These are phyloP conservation scores for Lyophyllum shimeji DNA, from an alignment of 768 basidiomycete species.

Conservation along the genomic window DNA sequence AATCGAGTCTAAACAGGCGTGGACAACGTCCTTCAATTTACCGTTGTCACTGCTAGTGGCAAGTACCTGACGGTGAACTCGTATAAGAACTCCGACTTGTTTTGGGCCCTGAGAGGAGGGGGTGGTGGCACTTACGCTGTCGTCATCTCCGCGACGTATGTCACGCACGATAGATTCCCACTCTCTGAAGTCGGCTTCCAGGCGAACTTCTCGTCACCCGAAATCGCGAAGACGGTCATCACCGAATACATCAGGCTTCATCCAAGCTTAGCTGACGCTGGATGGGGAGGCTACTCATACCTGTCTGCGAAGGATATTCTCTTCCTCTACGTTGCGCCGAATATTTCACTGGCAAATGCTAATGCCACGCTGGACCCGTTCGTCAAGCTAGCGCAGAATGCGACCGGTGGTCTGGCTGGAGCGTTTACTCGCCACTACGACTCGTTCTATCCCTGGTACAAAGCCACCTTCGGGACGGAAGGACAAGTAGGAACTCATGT, in stretches of 20 bases:
- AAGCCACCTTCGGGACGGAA: neutral
- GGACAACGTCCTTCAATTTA: slow-evolving; percentile 48
- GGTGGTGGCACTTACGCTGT: slow-evolving; percentile 52
- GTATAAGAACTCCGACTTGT: slow-evolving; percentile 42
- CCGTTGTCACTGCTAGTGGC: slow-evolving; percentile 42
- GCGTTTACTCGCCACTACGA: slow-evolving; percentile 16
- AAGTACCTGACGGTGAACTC: slow-evolving; percentile 37
- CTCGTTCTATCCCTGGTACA: slow-evolving; percentile 21
- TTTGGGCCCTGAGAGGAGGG: slow-evolving; percentile 53
- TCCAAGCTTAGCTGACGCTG: slow-evolving; percentile 36
- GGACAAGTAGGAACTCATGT: slow-evolving; percentile 5
- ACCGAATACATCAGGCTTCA: slow-evolving; percentile 34
- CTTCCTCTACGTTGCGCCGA: slow-evolving; percentile 29
- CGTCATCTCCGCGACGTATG: slow-evolving; percentile 45
- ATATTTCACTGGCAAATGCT: slow-evolving; percentile 33
- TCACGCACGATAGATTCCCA: slow-evolving; percentile 37
- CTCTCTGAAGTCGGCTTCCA: slow-evolving; percentile 25
- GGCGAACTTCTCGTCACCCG: slow-evolving; percentile 30
- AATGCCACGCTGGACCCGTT: slow-evolving; percentile 34
- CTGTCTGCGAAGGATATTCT: slow-evolving; percentile 21
- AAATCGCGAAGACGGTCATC: slow-evolving; percentile 26
- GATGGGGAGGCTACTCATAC: slow-evolving; percentile 42
- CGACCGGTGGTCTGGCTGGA: slow-evolving; percentile 17
- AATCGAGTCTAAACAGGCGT: slow-evolving; percentile 30
- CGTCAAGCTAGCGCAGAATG: slow-evolving; percentile 25